Evolutionary conservation across 2,329 filamentous ascomycete species (phyloP), one percentile per base, ranked within the genome.

Genomic region (Anthostomella pinea): DNA sequence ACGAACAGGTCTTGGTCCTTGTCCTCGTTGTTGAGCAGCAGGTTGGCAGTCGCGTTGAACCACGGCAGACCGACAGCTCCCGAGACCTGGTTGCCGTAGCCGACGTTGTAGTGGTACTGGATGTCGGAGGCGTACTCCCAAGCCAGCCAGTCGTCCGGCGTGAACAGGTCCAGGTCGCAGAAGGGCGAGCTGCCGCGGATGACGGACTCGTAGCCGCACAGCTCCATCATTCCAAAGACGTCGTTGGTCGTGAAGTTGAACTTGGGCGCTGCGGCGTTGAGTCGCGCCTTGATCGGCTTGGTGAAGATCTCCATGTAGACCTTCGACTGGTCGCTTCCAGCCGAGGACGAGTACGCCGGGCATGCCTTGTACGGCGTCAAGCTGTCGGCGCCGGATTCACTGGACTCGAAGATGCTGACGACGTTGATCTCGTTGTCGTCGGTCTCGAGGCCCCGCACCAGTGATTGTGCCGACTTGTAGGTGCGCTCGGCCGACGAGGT

Each of bases 71-170:
- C 82, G 5, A 84, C 67, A 13, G 68, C 67, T 0, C 77, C 78
- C 1, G 77, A 70, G 2, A 78, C 63, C 0, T 62, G 54, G 45
- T 73, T 79, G 5, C 80, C 81, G 44, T 85, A 85, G 13, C 82
- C 82, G 2, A 72, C 65, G 58, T 84, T 85, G 59, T 81, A 77
- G 52, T 78, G 75, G 54, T 83, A 83, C 51, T 73, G 70, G 44
- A 83, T 62, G 44, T 83, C 79, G 44, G 79, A 78, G 9, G 73
- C 69, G 53, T 83, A 83, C 57, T 83, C 79, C 62, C 79, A 83
- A 3, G 66, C 66, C n/a, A 83, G 72, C 79, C 79, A 83, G 43
- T 83, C 79, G 45, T 79, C 71, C 0, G 77, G 68, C 1, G 68
- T 65, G 52, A 83, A 83, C 9, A 81, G 65, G 11, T 72, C 66